Conservation (phyloP, 2,329 filamentous ascomycete genomes). For the Pseudocercospora eumusae region DNA sequence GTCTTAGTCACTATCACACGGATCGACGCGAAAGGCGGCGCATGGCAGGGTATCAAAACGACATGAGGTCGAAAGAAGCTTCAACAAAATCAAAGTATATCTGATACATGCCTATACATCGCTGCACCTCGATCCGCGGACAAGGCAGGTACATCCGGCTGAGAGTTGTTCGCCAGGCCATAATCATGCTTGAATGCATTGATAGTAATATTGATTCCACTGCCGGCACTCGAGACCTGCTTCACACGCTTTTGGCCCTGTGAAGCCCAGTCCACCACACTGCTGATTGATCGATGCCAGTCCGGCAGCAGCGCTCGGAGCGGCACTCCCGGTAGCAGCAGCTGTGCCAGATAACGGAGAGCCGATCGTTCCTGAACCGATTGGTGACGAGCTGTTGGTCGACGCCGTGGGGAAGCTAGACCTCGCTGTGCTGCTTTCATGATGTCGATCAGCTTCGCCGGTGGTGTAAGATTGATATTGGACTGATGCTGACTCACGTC, state of each 20-base stretch:
- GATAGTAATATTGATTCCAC: conserved; percentile 20
- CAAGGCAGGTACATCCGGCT: not conserved
- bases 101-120: not conserved
- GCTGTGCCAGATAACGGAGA: conserved; percentile 4
- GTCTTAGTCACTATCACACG: too few species aligned
- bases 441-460: conserved; percentile 7
- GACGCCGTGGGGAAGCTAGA: not conserved
- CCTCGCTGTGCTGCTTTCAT: conserved; percentile 6
- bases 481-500: not conserved
- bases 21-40: not conserved
- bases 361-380: conserved; percentile 5
- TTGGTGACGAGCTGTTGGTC: not conserved
- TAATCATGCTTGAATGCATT: conserved; percentile 15
- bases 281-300: conserved; percentile 14
- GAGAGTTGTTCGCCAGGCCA: not conserved
- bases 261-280: conserved; percentile 20
- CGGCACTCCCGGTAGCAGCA: conserved; percentile 6
- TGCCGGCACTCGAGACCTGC: conserved; percentile 13
- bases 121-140: not conserved
- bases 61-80: conserved; percentile 15
- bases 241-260: conserved; percentile 12
- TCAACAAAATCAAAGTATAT: conserved; percentile 9
- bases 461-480: not conserved
- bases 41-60: not conserved
- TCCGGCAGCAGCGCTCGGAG: not conserved